Evolutionary conservation across 148 eudicot species (phyloP).

Genomic region (Gaultheria prostrata): DNA sequence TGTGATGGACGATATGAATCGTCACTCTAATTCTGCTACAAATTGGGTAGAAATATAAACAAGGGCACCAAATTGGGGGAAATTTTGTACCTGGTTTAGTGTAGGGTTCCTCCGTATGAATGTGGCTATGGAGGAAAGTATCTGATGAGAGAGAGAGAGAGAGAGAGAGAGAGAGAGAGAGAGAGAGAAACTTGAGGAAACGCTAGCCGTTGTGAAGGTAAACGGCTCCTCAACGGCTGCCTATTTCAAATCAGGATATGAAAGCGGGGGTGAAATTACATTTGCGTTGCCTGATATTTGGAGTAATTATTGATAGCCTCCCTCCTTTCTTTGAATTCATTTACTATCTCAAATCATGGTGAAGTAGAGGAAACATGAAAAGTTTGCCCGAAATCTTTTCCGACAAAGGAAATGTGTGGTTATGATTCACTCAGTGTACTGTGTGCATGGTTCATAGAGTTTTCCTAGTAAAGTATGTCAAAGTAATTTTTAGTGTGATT

Average conservation of each 20-base stretch:
- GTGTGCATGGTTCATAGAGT: too few relatives aligned
- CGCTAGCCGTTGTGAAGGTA: conserved; percentile 7
- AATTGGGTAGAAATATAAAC: not conserved
- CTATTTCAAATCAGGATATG: not conserved
- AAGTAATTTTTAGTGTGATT: too few relatives aligned
- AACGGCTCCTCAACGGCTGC: conserved; percentile 9
- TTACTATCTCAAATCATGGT: too few relatives aligned
- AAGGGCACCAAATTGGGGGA: not conserved
- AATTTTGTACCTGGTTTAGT: not conserved
- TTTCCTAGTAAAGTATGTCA: too few relatives aligned
- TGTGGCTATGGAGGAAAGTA: not conserved
- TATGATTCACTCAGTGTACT: too few relatives aligned
- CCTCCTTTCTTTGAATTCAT: too few relatives aligned
- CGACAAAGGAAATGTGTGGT: too few relatives aligned
- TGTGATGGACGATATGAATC: not conserved
- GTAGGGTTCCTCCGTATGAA: not conserved
- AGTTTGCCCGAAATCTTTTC: too few relatives aligned
- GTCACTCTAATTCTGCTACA: not conserved
- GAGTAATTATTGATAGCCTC: not conserved
- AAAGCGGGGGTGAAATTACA: not conserved
- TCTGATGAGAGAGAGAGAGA: not conserved
- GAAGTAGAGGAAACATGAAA: too few relatives aligned
- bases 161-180: not conserved
- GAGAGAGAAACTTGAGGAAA: not conserved
- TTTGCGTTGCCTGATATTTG: not conserved